phyloP scores from a whole-genome alignment of 2,329 filamentous ascomycete species.

The Ophiosphaerella korrae region DNA sequence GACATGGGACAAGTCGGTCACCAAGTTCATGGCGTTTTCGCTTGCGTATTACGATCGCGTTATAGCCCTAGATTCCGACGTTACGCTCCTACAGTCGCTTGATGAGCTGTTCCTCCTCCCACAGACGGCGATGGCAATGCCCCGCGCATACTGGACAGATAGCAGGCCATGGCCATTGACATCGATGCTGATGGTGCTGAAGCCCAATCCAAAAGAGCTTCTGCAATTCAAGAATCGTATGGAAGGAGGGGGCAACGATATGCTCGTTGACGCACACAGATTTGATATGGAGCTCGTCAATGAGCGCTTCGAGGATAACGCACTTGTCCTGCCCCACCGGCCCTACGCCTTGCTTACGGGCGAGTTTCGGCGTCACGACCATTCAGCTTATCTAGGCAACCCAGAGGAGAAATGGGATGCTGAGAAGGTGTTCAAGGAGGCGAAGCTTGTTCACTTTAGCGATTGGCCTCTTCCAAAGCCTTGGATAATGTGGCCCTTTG shows the following conservation, averaged over 20 bases:
- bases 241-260: conserved; percentile 29
- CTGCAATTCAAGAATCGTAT: conserved; percentile 41
- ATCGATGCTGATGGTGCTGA: conserved; percentile 65
- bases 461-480: conserved; percentile 74
- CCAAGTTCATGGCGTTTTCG: conserved; percentile 72
- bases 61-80: conserved; percentile 67
- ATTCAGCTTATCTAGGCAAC: conserved; percentile 59
- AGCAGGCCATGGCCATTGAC: conserved; percentile 61
- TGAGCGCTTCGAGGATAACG: conserved; percentile 62
- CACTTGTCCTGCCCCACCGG: conserved; percentile 67
- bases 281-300: conserved; percentile 75
- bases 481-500: conserved; percentile 57
- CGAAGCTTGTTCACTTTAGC: conserved; percentile 72
- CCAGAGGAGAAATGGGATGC: conserved; percentile 64
- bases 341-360: conserved; percentile 65
- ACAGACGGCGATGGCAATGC: conserved; percentile 65
- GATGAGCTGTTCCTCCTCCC: conserved; percentile 75
- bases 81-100: conserved; percentile 65
- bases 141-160: conserved; percentile 72
- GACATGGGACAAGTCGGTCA: conserved; percentile 68
- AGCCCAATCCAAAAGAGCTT: conserved; percentile 62
- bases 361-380: conserved; percentile 64
- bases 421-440: conserved; percentile 60
- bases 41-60: conserved; percentile 66
- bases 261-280: conserved; percentile 42